phyloP scores from a whole-genome alignment of 257 asterid species.

The Scutellaria barbata region DNA sequence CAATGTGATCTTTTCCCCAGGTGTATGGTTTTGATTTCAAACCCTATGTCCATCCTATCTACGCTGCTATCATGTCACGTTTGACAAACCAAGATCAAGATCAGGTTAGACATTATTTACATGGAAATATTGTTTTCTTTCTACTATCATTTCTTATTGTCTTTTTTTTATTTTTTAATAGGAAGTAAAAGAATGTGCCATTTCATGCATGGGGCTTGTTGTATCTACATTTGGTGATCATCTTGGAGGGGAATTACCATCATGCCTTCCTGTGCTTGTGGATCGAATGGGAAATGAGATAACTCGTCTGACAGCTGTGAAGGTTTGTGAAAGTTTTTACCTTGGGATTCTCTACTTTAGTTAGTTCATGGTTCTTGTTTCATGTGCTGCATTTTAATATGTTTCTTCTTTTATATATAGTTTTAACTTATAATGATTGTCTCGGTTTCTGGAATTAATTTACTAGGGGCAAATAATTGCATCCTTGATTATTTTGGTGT shows the following conservation, averaged over 20 bases:
- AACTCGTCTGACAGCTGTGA: conserved; percentile 97
- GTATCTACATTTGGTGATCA: conserved; percentile 97
- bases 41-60: conserved; percentile 87
- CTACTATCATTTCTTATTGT: conserved; percentile 32
- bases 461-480: conserved; percentile 5
- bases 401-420: conserved; percentile 24
- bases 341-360: conserved; percentile 21
- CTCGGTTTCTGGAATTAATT: conserved; percentile 8
- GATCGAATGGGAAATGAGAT: conserved; percentile 99
- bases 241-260: conserved; percentile 69
- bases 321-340: conserved; percentile 57
- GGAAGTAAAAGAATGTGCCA: conserved; percentile 99
- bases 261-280: conserved; percentile 98
- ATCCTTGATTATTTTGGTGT: conserved; percentile 1
- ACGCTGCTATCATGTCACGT: conserved; percentile 91
- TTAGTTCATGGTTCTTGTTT: conserved; percentile 30
- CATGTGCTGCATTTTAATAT: conserved; percentile 8
- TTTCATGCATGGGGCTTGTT: conserved; percentile 98
- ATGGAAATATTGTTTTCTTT: conserved; percentile 25
- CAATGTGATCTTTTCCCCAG: conserved; percentile 47
- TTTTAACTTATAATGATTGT: conserved; percentile 16
- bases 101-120: conserved; percentile 61
- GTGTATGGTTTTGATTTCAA: conserved; percentile 80
- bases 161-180: conserved; percentile 37
- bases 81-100: conserved; percentile 99